Evolutionary conservation across 305 asterid species (phyloP).

Genomic region (Solanum aculeatissimum): DNA sequence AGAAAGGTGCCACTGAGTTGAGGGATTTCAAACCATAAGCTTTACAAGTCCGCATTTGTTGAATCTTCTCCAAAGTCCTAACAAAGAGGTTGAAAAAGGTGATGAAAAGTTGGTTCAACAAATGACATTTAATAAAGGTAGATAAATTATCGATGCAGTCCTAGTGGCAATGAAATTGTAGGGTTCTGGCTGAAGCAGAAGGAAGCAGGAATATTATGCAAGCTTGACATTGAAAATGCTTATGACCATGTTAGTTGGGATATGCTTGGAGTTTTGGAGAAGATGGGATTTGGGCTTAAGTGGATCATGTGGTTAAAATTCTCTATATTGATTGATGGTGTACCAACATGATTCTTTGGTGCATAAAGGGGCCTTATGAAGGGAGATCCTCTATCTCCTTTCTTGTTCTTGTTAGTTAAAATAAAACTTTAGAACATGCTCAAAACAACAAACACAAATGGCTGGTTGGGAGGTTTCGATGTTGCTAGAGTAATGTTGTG

Average conservation of each 20-base stretch:
- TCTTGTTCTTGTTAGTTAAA: not conserved
- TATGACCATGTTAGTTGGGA: not conserved
- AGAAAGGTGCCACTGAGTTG: not conserved
- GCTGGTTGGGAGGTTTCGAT: not conserved
- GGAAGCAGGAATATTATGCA: not conserved
- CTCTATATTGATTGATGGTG: not conserved
- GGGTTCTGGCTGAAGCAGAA: not conserved
- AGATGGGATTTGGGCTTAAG: not conserved
- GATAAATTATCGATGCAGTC: not conserved
- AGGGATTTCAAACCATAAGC: not conserved
- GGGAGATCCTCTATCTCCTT: not conserved
- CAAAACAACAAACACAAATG: not conserved
- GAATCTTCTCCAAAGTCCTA: not conserved
- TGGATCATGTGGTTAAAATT: not conserved
- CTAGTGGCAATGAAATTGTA: not conserved
- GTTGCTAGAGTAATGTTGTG: not conserved
- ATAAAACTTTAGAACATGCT: not conserved
- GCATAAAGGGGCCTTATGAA: not conserved
- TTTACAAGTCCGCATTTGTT: not conserved
- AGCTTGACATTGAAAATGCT: not conserved
- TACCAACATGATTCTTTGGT: not conserved
- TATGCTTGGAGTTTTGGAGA: not conserved
- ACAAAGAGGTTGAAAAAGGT: not conserved
- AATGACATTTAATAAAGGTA: not conserved
- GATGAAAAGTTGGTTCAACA: not conserved